Evolutionary conservation across 73 alveolate species (phyloP).

Genomic region (Paramecium pentaurelia): DNA sequence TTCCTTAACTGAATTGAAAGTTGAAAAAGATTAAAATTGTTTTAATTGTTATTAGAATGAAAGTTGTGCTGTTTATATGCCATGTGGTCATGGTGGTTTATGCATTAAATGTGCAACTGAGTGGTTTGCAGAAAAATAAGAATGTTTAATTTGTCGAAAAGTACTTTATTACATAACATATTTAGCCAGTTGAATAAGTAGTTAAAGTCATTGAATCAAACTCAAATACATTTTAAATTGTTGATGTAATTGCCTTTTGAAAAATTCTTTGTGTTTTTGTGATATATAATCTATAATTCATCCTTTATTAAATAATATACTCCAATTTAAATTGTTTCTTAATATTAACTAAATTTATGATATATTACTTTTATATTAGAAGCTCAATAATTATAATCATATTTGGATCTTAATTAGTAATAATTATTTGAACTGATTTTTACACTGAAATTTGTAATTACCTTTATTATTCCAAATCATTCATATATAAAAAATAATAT

Average conservation of each 20-base stretch:
- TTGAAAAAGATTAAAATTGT: neutral
- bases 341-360: neutral
- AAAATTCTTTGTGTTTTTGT: neutral
- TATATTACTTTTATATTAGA: neutral
- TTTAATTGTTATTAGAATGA: conserved; percentile 18
- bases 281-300: neutral
- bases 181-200: conserved; percentile 28
- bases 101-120: neutral
- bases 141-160: conserved; percentile 37
- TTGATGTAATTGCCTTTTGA: neutral
- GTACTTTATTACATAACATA: neutral
- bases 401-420: neutral
- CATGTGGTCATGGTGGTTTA: conserved; percentile 45
- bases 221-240: neutral
- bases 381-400: neutral
- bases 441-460: neutral
- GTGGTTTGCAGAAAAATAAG: conserved; percentile 27
- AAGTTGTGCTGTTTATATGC: conserved; percentile 38
- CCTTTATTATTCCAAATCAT: neutral
- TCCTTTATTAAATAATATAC: neutral
- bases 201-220: neutral
- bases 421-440: neutral
- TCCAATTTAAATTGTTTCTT: no score
- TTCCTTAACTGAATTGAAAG: neutral
- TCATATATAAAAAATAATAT: no score